These are phyloP conservation scores for Hepatocystis sp. DNA, from an alignment of 169 alveolate genomes.

Conservation along the genomic window DNA sequence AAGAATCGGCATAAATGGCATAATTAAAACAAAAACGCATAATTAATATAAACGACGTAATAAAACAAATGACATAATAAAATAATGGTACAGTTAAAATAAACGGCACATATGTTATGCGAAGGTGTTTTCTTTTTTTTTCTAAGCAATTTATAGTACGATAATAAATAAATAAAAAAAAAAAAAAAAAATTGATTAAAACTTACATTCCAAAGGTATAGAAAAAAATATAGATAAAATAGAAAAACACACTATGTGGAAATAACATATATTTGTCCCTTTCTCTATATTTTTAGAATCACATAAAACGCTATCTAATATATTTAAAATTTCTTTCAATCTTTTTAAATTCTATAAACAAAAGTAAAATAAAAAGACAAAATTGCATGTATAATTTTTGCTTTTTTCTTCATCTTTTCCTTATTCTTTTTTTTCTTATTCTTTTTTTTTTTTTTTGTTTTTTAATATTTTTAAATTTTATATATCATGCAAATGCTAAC, in stretches of 20 bases:
- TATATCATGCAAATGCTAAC: conserved; percentile 28
- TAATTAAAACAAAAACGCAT: no score
- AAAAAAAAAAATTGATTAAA: no score
- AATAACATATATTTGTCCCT: conserved; percentile 17
- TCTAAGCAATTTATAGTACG: no score
- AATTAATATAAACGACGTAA: no score
- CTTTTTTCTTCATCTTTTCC: not conserved
- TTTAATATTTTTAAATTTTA: not conserved
- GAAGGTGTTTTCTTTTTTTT: no score
- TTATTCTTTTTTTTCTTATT: not conserved
- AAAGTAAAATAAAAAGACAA: not conserved
- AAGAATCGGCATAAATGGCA: no score
- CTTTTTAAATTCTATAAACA: conserved; percentile 46
- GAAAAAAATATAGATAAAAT: conserved; percentile 65
- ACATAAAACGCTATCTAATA: conserved; percentile 21
- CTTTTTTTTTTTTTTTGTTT: not conserved
- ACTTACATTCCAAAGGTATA: conserved; percentile 73
- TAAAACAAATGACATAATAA: no score
- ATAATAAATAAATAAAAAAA: no score
- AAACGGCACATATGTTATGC: no score
- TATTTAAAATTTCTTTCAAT: conserved; percentile 38
- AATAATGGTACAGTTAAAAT: no score
- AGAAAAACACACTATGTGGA: conserved; percentile 61
- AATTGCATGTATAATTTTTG: no score
- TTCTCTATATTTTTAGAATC: not conserved